Base-by-base conservation (phyloP, 257 asterid genomes). In the Nicotiana knightiana region DNA sequence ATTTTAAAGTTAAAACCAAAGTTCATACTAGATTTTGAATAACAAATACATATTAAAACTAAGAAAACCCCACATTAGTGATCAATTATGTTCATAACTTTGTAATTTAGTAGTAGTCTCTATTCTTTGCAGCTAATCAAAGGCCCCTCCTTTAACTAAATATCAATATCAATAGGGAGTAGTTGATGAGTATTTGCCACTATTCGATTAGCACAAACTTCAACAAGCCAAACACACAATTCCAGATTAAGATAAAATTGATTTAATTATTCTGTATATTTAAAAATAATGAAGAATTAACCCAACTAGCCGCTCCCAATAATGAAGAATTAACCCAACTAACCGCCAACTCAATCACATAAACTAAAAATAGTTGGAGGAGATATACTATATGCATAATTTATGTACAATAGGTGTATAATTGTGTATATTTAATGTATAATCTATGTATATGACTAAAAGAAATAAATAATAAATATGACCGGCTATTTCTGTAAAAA, bases 221-320 rank as follows among this genome's bases (percentile, higher is more conserved):
- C 39, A 46, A 71, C 61, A 46, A 55, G 4, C n/a, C 63, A 73
- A 73, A 48, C 79, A 73, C 43, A 26, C 79, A 73, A 73, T 73
- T 73, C 62, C 63, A 58, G 3, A 7, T 58, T 4, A 58, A 58
- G 28, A 62, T 0, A 66, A 32, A 66, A 66, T 3, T 6, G 73
- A 16, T 32, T 13, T 66, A 5, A 66, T 66, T 6, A 33, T 66
- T 66, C 1, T 16, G 13, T 66, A 24, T 32, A 32, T 15, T 16
- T 67, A 32, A 66, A 32, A 66, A 28, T 28, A 28, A 28, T 28
- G 30, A 28, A 28, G 30, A 28, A 28, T 28, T 28, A 28, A 28
- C 1, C 30, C 30, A 28, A 28, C 1, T 28, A 28, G 30, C 1
- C 30, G 24, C 24, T 21, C 24, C 24, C 24, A 21, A 28, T 28